These are phyloP conservation scores for Plantago coronopus DNA, from an alignment of 305 asterid genomes.

Conservation along the genomic window DNA sequence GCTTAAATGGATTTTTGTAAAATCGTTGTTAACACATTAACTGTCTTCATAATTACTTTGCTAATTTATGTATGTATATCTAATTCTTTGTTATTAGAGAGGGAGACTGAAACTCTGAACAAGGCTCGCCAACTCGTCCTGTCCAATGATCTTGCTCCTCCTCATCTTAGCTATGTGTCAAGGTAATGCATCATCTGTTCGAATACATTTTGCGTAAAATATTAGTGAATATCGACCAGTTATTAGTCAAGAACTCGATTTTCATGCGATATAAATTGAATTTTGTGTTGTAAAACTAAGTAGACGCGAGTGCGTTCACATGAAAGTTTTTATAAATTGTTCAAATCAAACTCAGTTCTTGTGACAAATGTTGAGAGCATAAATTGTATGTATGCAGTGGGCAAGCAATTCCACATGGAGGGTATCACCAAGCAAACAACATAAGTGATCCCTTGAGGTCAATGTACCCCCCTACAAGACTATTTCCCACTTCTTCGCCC, in stretches of 20 bases:
- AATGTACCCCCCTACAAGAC: constrained; percentile 49
- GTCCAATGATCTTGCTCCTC: constrained; percentile 61
- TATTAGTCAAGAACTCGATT: no score
- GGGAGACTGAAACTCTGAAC: constrained; percentile 91
- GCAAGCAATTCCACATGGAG: constrained; percentile 52
- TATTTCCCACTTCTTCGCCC: constrained; percentile 36
- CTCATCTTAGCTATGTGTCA: constrained; percentile 47
- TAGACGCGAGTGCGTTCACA: no score
- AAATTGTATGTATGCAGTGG: constrained; percentile 30
- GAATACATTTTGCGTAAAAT: background rate
- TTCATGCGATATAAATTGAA: no score
- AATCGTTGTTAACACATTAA: no score
- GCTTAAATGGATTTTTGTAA: no score
- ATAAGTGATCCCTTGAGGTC: constrained; percentile 38
- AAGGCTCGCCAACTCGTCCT: constrained; percentile 84
- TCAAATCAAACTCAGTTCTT: background rate
- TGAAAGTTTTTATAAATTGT: no score
- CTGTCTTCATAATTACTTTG: background rate
- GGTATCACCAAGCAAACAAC: constrained; percentile 34
- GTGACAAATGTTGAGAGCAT: no score
- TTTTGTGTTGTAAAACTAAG: no score
- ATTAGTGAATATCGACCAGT: no score
- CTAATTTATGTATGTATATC: background rate
- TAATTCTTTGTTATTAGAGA: constrained; percentile 37
- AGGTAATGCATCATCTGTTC: constrained; percentile 18